Conservation (phyloP, 129 eudicot species). For the Tagetes erecta region DNA sequence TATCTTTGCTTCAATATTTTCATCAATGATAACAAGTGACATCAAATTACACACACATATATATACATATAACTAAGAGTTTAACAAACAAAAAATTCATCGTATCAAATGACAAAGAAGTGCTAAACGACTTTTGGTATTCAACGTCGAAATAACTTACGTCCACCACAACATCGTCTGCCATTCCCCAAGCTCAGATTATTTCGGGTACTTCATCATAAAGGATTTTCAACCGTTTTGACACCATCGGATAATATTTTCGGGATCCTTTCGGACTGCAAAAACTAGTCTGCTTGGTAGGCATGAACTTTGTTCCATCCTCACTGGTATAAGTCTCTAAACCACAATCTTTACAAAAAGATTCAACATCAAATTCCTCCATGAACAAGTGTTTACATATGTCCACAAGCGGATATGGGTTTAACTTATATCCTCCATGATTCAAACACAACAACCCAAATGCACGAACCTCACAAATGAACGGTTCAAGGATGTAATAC, state of each 20-base stretch:
- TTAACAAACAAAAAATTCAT: neutral
- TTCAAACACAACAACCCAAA: constrained; percentile 62
- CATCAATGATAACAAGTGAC: constrained; percentile 14
- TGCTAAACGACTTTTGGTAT: neutral
- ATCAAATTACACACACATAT: constrained; percentile 13
- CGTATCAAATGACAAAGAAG: neutral
- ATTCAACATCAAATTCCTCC: constrained; percentile 70
- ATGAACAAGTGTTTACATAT: constrained; percentile 53
- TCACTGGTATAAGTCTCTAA: constrained; percentile 53
- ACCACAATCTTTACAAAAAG: constrained; percentile 72
- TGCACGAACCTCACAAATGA: constrained; percentile 67
- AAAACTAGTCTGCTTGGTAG: constrained; percentile 64
- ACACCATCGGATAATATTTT: constrained; percentile 48
- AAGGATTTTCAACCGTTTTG: constrained; percentile 45
- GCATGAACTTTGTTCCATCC: constrained; percentile 49
- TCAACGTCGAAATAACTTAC: constrained; percentile 1
- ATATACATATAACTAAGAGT: neutral
- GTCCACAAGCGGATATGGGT: constrained; percentile 59
- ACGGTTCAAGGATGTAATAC: constrained; percentile 68
- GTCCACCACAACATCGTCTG: neutral
- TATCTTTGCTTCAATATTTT: neutral
- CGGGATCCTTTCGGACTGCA: constrained; percentile 44
- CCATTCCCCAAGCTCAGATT: neutral
- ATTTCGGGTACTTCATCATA: constrained; percentile 15
- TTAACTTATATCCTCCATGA: constrained; percentile 75